These are phyloP conservation scores for Agastache rugosa DNA, from an alignment of 257 asterid genomes.

Conservation along the genomic window DNA sequence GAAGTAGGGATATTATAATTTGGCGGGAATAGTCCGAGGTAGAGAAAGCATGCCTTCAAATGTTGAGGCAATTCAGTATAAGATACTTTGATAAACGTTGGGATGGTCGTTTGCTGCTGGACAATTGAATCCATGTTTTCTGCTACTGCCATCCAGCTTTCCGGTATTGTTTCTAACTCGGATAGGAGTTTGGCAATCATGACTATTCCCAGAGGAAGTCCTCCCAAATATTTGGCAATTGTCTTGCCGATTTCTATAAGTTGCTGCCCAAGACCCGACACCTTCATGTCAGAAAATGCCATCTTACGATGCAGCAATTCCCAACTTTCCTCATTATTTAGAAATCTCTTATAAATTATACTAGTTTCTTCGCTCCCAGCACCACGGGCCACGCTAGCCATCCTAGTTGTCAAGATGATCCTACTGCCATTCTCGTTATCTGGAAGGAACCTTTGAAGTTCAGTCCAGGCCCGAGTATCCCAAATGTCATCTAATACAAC, in stretches of 20 bases:
- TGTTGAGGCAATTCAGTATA: constrained; percentile 32
- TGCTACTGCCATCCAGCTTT: constrained; percentile 25
- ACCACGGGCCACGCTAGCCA: background rate
- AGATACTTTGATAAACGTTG: constrained; percentile 4
- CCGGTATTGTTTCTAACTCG: too few species aligned
- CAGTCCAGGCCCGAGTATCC: background rate
- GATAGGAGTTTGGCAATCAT: constrained; percentile 24
- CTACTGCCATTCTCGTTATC: background rate
- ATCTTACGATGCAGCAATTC: background rate
- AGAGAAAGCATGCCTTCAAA: constrained; percentile 33
- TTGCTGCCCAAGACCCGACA: background rate
- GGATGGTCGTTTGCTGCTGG: background rate
- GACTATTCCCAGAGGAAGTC: constrained; percentile 34
- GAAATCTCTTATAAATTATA: background rate
- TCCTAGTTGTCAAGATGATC: constrained; percentile 18
- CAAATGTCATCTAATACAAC: constrained; percentile 24
- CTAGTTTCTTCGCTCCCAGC: too few species aligned
- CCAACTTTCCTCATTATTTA: background rate
- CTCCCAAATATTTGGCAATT: constrained; percentile 20
- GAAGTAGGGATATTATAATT: background rate
- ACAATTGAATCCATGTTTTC: too few species aligned
- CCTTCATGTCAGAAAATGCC: background rate
- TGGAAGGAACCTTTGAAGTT: background rate
- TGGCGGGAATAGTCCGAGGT: constrained; percentile 15
- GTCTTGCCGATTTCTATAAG: background rate